These are phyloP conservation scores for Xylaria acuta DNA, from an alignment of 495 filamentous ascomycete genomes.

Conservation along the genomic window DNA sequence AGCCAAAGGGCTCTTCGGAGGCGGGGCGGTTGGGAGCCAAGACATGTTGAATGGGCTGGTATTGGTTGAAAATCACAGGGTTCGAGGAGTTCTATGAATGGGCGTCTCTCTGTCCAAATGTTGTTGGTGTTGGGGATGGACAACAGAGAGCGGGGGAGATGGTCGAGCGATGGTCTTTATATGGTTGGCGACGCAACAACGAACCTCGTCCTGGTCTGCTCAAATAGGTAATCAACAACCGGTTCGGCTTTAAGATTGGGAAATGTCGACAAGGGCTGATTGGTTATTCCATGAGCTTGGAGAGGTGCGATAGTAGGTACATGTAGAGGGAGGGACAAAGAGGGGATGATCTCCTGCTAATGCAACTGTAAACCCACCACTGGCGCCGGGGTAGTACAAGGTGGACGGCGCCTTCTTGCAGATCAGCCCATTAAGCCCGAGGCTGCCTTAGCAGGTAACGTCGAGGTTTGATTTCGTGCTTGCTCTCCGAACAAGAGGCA, in stretches of 20 bases:
- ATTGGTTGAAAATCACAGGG: neutral
- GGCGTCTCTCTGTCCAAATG: neutral
- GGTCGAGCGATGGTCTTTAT: constrained; percentile 4
- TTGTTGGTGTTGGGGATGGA: neutral
- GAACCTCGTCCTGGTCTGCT: neutral
- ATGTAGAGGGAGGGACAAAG: neutral
- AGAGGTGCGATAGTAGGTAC: neutral
- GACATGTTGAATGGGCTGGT: constrained; percentile 16
- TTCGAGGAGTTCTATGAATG: neutral
- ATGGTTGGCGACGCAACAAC: neutral
- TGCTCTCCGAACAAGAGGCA: neutral
- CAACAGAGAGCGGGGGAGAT: neutral
- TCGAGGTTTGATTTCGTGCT: neutral
- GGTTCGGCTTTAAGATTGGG: neutral
- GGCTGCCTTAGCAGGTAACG: no score
- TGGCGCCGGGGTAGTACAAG: neutral
- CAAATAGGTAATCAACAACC: neutral
- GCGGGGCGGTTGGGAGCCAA: constrained; percentile 36
- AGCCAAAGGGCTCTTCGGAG: constrained; percentile 57
- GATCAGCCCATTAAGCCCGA: neutral
- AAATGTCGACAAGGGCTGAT: neutral
- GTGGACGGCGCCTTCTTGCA: neutral
- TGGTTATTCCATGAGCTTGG: neutral
- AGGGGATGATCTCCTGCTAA: neutral
- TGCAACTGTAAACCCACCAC: neutral